These are phyloP conservation scores for Bacterosira constricta DNA, from an alignment of 108 stramenopile genomes.

Conservation along the genomic window DNA sequence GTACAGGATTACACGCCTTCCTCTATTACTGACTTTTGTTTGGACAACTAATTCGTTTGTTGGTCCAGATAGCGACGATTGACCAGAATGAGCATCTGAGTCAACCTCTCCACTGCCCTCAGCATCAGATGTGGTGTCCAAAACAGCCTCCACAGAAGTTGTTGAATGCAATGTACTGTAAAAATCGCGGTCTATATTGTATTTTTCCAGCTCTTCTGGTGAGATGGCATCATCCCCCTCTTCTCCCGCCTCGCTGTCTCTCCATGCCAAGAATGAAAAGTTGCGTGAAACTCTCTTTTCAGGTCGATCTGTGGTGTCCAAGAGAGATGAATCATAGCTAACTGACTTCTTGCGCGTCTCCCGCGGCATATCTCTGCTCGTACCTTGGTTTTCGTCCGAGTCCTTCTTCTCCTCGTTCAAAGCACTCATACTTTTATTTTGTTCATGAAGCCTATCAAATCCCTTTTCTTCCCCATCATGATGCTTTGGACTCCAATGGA, in stretches of 20 bases:
- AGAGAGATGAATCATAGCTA: background rate
- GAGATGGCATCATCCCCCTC: slow-evolving; percentile 32
- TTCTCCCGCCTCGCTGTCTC: slow-evolving; percentile 27
- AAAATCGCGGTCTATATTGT: background rate
- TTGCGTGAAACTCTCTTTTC: background rate
- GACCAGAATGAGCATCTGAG: too few species aligned
- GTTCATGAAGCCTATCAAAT: background rate
- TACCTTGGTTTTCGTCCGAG: too few species aligned
- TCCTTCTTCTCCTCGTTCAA: background rate
- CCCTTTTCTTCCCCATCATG: background rate
- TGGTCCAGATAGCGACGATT: too few species aligned
- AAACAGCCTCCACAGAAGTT: too few species aligned
- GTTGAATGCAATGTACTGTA: background rate
- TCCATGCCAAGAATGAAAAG: slow-evolving; percentile 40
- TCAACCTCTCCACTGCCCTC: too few species aligned
- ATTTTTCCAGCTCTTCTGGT: background rate
- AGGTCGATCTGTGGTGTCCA: background rate
- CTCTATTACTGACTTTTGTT: too few species aligned
- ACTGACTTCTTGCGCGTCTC: background rate
- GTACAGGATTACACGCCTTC: too few species aligned
- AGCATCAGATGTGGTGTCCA: too few species aligned
- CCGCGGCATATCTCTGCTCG: too few species aligned
- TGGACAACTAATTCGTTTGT: too few species aligned
- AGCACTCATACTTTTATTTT: background rate
- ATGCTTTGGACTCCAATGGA: slow-evolving; percentile 3